A percentile compares a stretch with the other conserved stretches of the same genome.
Evolutionary conservation across 1,284 basidiomycete species (phyloP).

Genomic region (Leccinum insolens): DNA sequence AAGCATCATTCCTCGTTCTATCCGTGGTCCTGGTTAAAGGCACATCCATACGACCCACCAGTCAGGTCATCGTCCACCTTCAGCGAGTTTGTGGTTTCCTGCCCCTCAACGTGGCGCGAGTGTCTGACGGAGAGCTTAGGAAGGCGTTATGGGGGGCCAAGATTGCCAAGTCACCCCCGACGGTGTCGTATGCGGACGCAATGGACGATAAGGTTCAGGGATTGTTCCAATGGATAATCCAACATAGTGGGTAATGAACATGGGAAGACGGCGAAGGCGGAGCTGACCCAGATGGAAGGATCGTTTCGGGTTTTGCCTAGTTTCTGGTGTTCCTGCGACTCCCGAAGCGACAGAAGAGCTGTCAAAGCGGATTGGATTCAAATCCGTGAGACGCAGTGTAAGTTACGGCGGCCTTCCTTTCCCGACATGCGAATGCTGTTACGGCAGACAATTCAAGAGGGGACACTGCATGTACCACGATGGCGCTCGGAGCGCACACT

Average conservation of each 20-base stretch:
- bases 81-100: constrained; percentile 43
- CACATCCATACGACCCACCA: constrained; percentile 76
- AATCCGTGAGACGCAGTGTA: constrained; percentile 91
- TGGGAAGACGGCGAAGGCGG: not conserved
- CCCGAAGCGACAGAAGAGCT: constrained; percentile 86
- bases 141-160: constrained; percentile 82
- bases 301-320: constrained; percentile 88
- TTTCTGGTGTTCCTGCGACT: constrained; percentile 80
- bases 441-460: constrained; percentile 91
- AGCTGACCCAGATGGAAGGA: constrained; percentile 50
- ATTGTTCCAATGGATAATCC: constrained; percentile 77
- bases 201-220: constrained; percentile 72
- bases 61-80: constrained; percentile 30
- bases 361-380: constrained; percentile 79
- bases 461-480: constrained; percentile 89
- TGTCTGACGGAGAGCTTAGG: constrained; percentile 39
- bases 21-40: constrained; percentile 84
- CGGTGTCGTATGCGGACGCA: constrained; percentile 73
- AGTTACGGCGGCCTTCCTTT: constrained; percentile 1
- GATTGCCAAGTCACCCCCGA: constrained; percentile 78
- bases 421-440: constrained; percentile 37
- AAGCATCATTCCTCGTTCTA: constrained; percentile 74
- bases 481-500: constrained; percentile 90
- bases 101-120: not conserved
- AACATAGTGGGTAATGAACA: constrained; percentile 65